A percentile compares a stretch with the other conserved stretches of the same genome.
Conservation (phyloP, 768 basidiomycete genomes). For the Crucibulum laeve region DNA sequence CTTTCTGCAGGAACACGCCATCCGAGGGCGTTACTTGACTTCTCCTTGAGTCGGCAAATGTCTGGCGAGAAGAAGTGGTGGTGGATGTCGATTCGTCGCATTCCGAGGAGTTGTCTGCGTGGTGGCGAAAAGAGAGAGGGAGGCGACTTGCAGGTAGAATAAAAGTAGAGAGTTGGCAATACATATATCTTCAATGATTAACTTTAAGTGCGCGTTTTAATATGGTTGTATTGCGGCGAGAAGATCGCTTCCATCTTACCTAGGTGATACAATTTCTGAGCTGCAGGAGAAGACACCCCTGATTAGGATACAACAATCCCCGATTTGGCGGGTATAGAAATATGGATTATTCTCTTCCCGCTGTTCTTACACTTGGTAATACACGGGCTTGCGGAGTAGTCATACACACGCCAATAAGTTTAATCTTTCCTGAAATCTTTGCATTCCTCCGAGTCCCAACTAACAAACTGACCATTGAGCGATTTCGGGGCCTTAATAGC, state of each 20-base stretch:
- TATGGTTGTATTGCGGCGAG: no score
- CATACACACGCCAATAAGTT: constrained; percentile 1
- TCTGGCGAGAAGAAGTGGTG: constrained; percentile 68
- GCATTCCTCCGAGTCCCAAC: constrained; percentile 75
- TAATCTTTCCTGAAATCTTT: constrained; percentile 40
- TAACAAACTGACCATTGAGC: constrained; percentile 74
- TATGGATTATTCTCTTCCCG: not conserved
- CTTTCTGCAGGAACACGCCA: constrained; percentile 62
- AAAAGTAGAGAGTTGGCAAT: no score
- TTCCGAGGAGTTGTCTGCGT: constrained; percentile 3
- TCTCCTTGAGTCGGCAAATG: constrained; percentile 41
- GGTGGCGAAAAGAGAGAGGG: not conserved
- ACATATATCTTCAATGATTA: no score
- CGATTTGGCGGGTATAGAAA: constrained; percentile 1
- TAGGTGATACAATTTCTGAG: no score
- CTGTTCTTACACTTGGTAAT: not conserved
- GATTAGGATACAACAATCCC: constrained; percentile 5
- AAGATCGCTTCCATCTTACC: no score
- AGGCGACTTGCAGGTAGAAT: no score
- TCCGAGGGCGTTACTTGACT: constrained; percentile 35
- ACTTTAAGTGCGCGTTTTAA: no score
- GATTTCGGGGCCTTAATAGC: constrained; percentile 58
- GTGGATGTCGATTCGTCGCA: constrained; percentile 60
- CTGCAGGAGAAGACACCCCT: no score
- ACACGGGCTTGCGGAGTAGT: not conserved